Evolutionary conservation across 2,329 filamentous ascomycete genomes (phyloP).

Genomic region (Trichoderma sp.): DNA sequence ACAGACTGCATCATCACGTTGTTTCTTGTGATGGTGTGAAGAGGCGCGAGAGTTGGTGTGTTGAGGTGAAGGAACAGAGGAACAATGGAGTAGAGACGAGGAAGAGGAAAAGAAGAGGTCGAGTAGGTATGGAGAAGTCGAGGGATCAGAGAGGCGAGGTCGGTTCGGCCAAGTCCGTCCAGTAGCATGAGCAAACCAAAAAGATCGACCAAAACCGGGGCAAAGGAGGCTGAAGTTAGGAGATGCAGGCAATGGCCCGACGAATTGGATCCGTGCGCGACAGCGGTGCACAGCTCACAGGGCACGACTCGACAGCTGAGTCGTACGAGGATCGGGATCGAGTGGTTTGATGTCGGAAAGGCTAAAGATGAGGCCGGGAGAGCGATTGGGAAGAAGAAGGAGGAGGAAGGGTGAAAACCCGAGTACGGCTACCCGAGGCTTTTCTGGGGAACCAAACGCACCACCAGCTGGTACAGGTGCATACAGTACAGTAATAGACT

Average conservation of each 20-base stretch:
- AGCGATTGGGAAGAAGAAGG: no score
- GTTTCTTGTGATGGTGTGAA: not conserved
- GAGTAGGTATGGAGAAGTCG: not conserved
- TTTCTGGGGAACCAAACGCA: slow-evolving; percentile 1
- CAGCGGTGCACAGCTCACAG: not conserved
- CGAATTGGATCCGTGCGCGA: slow-evolving; percentile 1
- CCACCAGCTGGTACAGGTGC: not conserved
- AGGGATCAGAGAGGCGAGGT: no score
- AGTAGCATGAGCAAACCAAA: not conserved
- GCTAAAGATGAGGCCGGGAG: not conserved
- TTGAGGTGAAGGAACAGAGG: not conserved
- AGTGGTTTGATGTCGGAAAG: slow-evolving; percentile 21
- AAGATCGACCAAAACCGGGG: not conserved
- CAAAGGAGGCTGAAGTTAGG: not conserved
- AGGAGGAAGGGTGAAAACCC: not conserved
- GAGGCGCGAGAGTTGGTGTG: not conserved
- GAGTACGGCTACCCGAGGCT: slow-evolving; percentile 27
- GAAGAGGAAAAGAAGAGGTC: not conserved
- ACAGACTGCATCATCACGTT: slow-evolving; percentile 27
- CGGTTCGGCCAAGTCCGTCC: not conserved
- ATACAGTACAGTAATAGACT: not conserved
- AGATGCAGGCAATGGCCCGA: slow-evolving; percentile 3
- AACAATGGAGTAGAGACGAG: not conserved
- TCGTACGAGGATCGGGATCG: slow-evolving; percentile 22
- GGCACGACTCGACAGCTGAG: not conserved